Base-by-base conservation (phyloP, 2,329 filamentous ascomycete species). In the Hymenoscyphus linearis region DNA sequence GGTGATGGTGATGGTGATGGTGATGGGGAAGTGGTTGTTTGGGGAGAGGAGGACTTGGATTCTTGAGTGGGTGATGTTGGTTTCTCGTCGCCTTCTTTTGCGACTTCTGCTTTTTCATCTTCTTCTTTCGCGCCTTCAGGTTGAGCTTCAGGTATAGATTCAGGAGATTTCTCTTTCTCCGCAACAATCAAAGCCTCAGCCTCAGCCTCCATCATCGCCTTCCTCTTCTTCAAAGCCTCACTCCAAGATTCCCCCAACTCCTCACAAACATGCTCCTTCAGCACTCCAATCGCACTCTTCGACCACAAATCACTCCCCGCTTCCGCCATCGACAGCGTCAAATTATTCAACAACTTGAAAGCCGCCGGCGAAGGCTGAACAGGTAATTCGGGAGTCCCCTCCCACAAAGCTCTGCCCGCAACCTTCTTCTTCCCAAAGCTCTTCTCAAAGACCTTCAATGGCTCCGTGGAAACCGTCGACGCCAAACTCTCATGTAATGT, bases 241-340 rank as follows among this genome's bases (percentile, higher is more conserved):
- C 9, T 72, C 69, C 60, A 86, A 66, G 59, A 77, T 73, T 52
- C 75, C 72, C 9, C 71, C 1, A 93, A 71, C 55, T 80, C 75
- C 50, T 75, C 73, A 5, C 77, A 73, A 5, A 91, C 70, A 53
- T 78, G 72, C n/a, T 69, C 71, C 74, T 91, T 95, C 65, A 96
- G 70, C 0, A 78, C 77, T 0, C 69, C 68, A 1, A 93, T 82
- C 0, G 90, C 89, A 2, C 80, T 78, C 2, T 84, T 81, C 58
- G 87, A 92, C 93, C 93, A 98, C 2, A 97, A 74, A 72, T 97
- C 93, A 53, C 83, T 78, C 0, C 93, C 93, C 2, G 82, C 78
- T 13, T 80, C 77, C 3, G 82, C 82, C 91, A 97, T 96, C 4
- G 81, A 78, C 54, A 77, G 76, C 4, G 84, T 83, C 31, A 96